Evolutionary conservation across 129 eudicot species (phyloP).

Genomic region (Escallonia rubra): DNA sequence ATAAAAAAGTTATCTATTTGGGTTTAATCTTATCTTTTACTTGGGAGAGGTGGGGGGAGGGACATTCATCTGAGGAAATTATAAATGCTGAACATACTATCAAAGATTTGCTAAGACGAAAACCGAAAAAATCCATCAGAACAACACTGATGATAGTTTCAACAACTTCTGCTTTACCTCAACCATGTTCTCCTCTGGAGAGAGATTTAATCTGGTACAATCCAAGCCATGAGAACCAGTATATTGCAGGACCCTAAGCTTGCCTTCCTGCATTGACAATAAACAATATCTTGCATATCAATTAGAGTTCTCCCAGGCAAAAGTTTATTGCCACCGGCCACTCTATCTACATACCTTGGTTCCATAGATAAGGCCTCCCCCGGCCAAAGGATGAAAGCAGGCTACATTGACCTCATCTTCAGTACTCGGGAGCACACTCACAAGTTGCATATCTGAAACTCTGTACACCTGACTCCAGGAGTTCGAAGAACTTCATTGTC

Average conservation of each 20-base stretch:
- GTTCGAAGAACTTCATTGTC: background rate
- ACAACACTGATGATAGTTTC: background rate
- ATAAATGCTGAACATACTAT: background rate
- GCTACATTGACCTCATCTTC: conserved; percentile 81
- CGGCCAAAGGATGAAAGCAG: conserved; percentile 68
- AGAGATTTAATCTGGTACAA: conserved; percentile 23
- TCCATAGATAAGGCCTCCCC: conserved; percentile 68
- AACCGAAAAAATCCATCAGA: background rate
- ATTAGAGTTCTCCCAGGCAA: background rate
- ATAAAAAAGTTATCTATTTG: too few species aligned
- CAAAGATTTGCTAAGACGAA: background rate
- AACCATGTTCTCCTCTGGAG: conserved; percentile 37
- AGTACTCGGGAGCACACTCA: conserved; percentile 72
- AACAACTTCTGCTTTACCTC: conserved; percentile 34
- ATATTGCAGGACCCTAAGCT: conserved; percentile 60
- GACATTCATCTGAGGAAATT: background rate
- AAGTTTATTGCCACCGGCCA: too few species aligned
- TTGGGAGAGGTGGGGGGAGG: background rate
- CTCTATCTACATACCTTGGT: conserved; percentile 41
- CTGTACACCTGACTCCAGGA: conserved; percentile 46
- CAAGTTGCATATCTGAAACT: conserved; percentile 71
- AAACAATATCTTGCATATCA: conserved; percentile 4
- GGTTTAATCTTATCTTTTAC: too few species aligned
- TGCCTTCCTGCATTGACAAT: conserved; percentile 51
- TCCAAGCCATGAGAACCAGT: conserved; percentile 29